Percentiles rank a stretch among this genome's conserved stretches.
These are phyloP conservation scores for Epichloe elymi DNA, from an alignment of 2,329 filamentous ascomycete species.

Conservation along the genomic window DNA sequence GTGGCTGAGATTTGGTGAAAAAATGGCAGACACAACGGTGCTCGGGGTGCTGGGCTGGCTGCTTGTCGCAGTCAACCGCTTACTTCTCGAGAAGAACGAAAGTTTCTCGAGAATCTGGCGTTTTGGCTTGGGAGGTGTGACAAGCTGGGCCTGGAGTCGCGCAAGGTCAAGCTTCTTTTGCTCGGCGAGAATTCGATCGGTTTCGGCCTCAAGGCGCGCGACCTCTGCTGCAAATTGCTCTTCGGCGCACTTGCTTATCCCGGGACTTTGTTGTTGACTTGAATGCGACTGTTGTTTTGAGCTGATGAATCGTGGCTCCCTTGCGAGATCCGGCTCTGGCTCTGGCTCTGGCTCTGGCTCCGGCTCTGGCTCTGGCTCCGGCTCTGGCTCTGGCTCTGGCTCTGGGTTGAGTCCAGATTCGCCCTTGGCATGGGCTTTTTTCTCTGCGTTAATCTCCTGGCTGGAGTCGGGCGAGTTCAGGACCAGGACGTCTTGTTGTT, in stretches of 20 bases:
- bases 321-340: neutral
- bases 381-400: neutral
- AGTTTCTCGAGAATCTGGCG: constrained; percentile 35
- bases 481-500: neutral
- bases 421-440: neutral
- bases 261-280: neutral
- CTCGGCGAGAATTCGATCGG: constrained; percentile 33
- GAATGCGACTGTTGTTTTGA: neutral
- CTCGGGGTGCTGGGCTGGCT: constrained; percentile 21
- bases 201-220: constrained; percentile 33
- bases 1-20: constrained; percentile 24
- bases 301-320: neutral
- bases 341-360: neutral
- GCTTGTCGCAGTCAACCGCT: constrained; percentile 22
- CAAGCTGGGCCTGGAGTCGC: constrained; percentile 30
- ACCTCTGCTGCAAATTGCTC: constrained; percentile 23
- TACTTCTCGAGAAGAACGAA: constrained; percentile 28
- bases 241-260: neutral
- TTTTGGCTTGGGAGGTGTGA: constrained; percentile 19
- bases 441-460: too few relatives aligned
- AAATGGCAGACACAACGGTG: constrained; percentile 20
- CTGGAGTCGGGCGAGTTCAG: neutral
- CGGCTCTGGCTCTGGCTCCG: neutral
- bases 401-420: neutral
- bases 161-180: constrained; percentile 36